Evolutionary conservation across 371 early-diverging fungal species (phyloP).

Genomic region (Lichtheimia corymbifera): DNA sequence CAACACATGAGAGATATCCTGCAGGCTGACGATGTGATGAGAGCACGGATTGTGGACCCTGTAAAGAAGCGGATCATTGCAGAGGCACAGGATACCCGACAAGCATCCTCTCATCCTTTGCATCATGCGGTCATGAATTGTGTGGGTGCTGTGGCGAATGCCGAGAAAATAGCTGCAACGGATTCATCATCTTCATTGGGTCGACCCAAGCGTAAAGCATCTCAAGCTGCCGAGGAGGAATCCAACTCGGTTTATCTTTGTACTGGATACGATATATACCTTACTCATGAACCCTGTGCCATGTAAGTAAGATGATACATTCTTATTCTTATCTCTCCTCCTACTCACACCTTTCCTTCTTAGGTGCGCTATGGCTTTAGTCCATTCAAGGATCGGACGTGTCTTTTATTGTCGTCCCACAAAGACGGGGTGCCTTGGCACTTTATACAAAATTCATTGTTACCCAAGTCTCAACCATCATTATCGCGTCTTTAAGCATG

Average conservation of each 20-base stretch:
- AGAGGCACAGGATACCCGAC: slow-evolving; percentile 49
- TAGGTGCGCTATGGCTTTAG: slow-evolving; percentile 80
- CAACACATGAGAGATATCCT: slow-evolving; percentile 38
- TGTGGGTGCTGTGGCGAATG: slow-evolving; percentile 47
- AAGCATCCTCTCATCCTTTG: slow-evolving; percentile 46
- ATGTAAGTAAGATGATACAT: slow-evolving; percentile 43
- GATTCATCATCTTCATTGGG: background rate
- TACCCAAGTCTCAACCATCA: slow-evolving; percentile 76
- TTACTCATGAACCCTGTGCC: slow-evolving; percentile 69
- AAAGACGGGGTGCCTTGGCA: slow-evolving; percentile 68
- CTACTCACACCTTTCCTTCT: background rate
- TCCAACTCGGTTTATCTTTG: slow-evolving; percentile 51
- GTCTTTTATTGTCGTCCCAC: slow-evolving; percentile 71
- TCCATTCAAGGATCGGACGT: slow-evolving; percentile 76
- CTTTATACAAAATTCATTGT: slow-evolving; percentile 68
- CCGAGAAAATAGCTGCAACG: slow-evolving; percentile 18
- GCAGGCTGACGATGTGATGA: slow-evolving; percentile 9
- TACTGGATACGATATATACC: slow-evolving; percentile 62
- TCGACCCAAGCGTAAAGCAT: slow-evolving; percentile 28
- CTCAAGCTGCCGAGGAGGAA: slow-evolving; percentile 15
- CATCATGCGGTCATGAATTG: slow-evolving; percentile 69
- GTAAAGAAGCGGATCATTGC: slow-evolving; percentile 38
- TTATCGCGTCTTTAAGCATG: slow-evolving; percentile 43
- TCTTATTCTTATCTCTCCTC: too few species aligned
- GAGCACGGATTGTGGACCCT: slow-evolving; percentile 56